Evolutionary conservation across 176 grass and related monocot genomes (phyloP).

Genomic region (Raddia guianensis): DNA sequence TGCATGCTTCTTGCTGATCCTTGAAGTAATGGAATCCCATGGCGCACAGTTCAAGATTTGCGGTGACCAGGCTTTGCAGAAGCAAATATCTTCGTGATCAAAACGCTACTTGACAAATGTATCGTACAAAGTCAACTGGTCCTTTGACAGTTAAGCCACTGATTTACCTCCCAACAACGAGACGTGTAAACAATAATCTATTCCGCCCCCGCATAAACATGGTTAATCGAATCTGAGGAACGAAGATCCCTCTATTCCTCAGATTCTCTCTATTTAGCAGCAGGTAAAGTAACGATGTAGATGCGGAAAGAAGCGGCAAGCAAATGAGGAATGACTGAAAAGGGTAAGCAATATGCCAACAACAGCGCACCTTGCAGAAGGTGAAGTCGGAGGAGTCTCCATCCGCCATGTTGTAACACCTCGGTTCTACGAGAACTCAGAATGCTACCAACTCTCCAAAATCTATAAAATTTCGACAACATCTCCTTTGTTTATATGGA

Average conservation of each 20-base stretch:
- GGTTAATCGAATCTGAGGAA: background rate
- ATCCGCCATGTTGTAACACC: too few relatives aligned
- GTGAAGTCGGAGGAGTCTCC: conserved; percentile 81
- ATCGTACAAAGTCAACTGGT: background rate
- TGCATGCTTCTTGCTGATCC: background rate
- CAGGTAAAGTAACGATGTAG: background rate
- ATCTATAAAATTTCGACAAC: too few relatives aligned
- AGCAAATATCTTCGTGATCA: background rate
- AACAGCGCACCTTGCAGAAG: conserved; percentile 63
- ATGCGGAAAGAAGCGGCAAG: background rate
- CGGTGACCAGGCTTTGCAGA: background rate
- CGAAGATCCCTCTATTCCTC: too few relatives aligned
- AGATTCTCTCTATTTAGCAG: too few relatives aligned
- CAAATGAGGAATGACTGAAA: background rate
- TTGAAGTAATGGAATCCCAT: background rate
- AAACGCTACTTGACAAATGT: background rate
- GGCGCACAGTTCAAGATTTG: background rate
- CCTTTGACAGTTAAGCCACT: background rate
- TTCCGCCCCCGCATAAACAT: background rate
- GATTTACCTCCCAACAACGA: background rate
- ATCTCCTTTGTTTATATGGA: too few relatives aligned
- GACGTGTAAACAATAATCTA: background rate
- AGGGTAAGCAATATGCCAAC: background rate
- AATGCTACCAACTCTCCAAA: too few relatives aligned
- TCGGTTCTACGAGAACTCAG: too few relatives aligned